These are phyloP conservation scores for Calonectria pseudoreteaudii DNA, from an alignment of 2,329 filamentous ascomycete genomes.

Conservation along the genomic window DNA sequence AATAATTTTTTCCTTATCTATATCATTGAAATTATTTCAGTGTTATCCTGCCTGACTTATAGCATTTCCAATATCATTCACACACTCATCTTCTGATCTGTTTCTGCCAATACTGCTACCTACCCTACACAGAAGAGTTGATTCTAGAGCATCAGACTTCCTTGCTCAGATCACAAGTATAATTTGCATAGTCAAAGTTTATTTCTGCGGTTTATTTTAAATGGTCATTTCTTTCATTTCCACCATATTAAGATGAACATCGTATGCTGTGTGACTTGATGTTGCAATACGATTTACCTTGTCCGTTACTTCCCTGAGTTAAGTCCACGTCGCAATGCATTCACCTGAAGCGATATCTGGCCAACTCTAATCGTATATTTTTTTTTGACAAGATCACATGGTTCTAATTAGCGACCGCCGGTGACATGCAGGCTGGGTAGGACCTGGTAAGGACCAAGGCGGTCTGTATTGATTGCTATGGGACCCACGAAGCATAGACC, in stretches of 20 bases:
- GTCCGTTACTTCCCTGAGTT: background rate
- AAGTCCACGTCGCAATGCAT: background rate
- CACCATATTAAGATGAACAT: no score
- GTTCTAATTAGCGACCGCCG: background rate
- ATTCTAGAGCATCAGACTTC: background rate
- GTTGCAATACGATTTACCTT: no score
- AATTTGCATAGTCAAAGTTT: background rate
- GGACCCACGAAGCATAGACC: background rate
- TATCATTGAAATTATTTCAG: background rate
- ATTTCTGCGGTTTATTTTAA: background rate
- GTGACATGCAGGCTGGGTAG: background rate
- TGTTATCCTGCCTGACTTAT: rapidly evolving
- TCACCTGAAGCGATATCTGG: background rate
- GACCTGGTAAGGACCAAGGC: background rate
- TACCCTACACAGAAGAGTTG: background rate
- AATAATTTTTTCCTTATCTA: background rate
- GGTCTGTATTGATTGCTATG: background rate
- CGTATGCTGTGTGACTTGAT: no score
- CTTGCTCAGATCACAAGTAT: background rate
- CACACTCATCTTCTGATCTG: background rate
- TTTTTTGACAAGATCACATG: background rate
- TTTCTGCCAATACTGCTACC: background rate
- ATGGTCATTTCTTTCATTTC: background rate
- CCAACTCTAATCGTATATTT: background rate
- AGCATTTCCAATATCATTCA: background rate